Evolutionary conservation across 306 rosid genomes (phyloP).

Genomic region (Prosopis cineraria): DNA sequence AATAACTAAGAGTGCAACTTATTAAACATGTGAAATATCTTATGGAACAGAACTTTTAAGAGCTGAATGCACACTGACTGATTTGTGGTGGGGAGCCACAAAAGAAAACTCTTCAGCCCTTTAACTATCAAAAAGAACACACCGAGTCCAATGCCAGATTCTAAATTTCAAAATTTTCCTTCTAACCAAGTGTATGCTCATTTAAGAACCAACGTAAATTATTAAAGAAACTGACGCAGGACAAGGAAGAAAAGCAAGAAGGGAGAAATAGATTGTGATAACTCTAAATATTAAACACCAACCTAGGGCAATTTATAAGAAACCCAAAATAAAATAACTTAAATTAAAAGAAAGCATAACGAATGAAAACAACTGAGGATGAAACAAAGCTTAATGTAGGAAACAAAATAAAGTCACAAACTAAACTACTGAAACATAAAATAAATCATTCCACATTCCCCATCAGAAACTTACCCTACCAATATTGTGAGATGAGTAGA

Average conservation of each 20-base stretch:
- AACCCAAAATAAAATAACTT: not conserved
- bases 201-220: constrained; percentile 14
- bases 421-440: not conserved
- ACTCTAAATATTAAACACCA: too few relatives aligned
- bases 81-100: constrained; percentile 12
- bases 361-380: not conserved
- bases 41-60: not conserved
- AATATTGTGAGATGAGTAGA: constrained; percentile 88
- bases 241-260: not conserved
- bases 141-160: not conserved
- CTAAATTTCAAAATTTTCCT: constrained; percentile 14
- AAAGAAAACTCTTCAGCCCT: constrained; percentile 8
- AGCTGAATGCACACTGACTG: constrained; percentile 22
- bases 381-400: not conserved
- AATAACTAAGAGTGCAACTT: not conserved
- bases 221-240: constrained; percentile 16
- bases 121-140: constrained; percentile 16
- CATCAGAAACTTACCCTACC: constrained; percentile 67
- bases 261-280: too few relatives aligned
- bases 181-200: constrained; percentile 8
- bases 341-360: not conserved
- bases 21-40: constrained; percentile 3
- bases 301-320: not conserved
- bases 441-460: not conserved
- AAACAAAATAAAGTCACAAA: not conserved